These are phyloP conservation scores for Tillandsia leiboldiana DNA, from an alignment of 176 grass and related monocot species.

Conservation along the genomic window DNA sequence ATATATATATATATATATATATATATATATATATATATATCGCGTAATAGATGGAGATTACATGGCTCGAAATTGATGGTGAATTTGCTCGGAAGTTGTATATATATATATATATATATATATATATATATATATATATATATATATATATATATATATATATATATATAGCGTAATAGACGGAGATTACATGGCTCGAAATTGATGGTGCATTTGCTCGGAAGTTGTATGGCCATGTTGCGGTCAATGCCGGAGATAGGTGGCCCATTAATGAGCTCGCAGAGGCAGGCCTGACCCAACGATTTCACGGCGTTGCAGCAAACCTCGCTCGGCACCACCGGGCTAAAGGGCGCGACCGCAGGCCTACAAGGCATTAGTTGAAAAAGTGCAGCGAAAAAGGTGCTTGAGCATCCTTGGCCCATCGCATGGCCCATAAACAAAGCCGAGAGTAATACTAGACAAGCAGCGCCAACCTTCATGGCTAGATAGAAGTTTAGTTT, in stretches of 20 bases:
- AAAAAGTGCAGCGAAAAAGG: slow-evolving; percentile 20
- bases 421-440: neutral
- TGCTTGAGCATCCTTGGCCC: slow-evolving; percentile 17
- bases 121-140: too few relatives aligned
- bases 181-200: slow-evolving; percentile 21
- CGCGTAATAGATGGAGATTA: neutral
- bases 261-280: slow-evolving; percentile 31
- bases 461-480: neutral
- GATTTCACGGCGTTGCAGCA: slow-evolving; percentile 40
- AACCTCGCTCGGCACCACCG: slow-evolving; percentile 18
- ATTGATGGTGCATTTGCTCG: slow-evolving; percentile 21
- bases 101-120: too few relatives aligned
- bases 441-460: slow-evolving; percentile 8
- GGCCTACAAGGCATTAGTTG: slow-evolving; percentile 43
- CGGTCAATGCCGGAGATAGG: slow-evolving; percentile 37
- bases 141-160: too few relatives aligned
- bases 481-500: neutral
- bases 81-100: slow-evolving; percentile 33
- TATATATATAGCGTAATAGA: too few relatives aligned
- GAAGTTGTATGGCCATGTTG: slow-evolving; percentile 29
- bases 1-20: too few relatives aligned
- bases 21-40: too few relatives aligned
- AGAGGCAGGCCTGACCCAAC: slow-evolving; percentile 40
- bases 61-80: slow-evolving; percentile 18
- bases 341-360: slow-evolving; percentile 45